Conservation (phyloP, 192 early-diverging fungal species). For the Rhizophagus prolifer region DNA sequence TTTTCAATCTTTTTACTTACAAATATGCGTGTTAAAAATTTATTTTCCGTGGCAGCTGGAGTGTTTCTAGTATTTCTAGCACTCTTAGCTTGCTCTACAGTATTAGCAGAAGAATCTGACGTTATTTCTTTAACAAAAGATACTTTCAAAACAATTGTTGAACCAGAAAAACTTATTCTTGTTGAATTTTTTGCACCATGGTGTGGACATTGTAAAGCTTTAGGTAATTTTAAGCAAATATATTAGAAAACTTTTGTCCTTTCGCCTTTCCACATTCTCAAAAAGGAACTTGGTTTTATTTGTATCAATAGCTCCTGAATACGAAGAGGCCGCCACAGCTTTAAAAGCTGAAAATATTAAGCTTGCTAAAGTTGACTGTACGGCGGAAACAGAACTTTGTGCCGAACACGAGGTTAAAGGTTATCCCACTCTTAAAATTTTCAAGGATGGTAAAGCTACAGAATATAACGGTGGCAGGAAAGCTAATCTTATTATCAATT, state of each 20-base stretch:
- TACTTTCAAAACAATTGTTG: conserved; percentile 64
- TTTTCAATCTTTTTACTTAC: neutral
- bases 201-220: conserved; percentile 96
- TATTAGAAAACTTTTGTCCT: neutral
- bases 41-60: neutral
- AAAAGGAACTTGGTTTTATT: neutral
- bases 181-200: conserved; percentile 97
- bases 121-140: conserved; percentile 56
- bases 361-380: conserved; percentile 97
- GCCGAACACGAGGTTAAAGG: conserved; percentile 78
- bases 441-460: conserved; percentile 64
- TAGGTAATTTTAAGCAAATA: conserved; percentile 42
- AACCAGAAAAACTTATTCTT: conserved; percentile 69
- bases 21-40: neutral
- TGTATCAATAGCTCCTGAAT: conserved; percentile 77
- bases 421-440: conserved; percentile 94
- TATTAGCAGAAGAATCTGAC: conserved; percentile 36
- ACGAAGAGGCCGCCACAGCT: conserved; percentile 85
- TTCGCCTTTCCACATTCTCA: neutral
- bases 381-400: conserved; percentile 81
- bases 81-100: neutral
- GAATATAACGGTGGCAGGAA: conserved; percentile 89
- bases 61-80: no score
- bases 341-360: conserved; percentile 75
- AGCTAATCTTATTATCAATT: conserved; percentile 81